Conservation (phyloP, 768 basidiomycete genomes). For the Rhodosporidiobolus odoratus region DNA sequence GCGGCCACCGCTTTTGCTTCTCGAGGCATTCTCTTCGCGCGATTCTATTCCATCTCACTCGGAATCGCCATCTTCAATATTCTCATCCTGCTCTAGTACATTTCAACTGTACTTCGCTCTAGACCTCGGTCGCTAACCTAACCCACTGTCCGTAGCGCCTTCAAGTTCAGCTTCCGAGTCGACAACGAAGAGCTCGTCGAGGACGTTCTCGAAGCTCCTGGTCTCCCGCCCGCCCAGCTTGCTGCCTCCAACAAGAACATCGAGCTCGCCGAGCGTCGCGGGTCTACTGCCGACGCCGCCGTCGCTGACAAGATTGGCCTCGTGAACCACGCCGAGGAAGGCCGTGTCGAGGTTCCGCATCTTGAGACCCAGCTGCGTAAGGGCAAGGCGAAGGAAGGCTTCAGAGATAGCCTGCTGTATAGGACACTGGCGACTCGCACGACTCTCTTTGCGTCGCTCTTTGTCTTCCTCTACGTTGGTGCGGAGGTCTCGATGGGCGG, state of each 20-base stretch:
- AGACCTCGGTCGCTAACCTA: neutral
- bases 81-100: constrained; percentile 2
- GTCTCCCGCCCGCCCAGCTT: neutral
- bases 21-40: constrained; percentile 13
- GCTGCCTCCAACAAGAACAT: neutral
- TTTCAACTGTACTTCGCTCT: neutral
- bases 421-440: constrained; percentile 2
- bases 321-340: neutral
- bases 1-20: constrained; percentile 31
- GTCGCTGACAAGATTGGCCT: neutral
- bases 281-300: neutral
- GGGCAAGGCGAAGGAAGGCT: neutral
- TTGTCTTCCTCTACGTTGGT: constrained; percentile 33
- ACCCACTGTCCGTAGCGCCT: neutral
- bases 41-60: constrained; percentile 27
- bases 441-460: constrained; percentile 9
- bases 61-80: constrained; percentile 11
- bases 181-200: neutral
- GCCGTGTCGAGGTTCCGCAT: neutral
- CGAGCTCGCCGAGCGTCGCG: constrained; percentile 5
- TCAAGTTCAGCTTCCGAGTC: constrained; percentile 28
- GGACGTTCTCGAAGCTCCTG: neutral
- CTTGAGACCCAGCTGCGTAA: neutral
- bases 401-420: neutral
- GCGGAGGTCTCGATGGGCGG: constrained; percentile 34